Percentiles rank a stretch among this genome's conserved stretches.
Evolutionary conservation across 129 eudicot species (phyloP).

Genomic region (Rutidosis leptorrhynchoides): DNA sequence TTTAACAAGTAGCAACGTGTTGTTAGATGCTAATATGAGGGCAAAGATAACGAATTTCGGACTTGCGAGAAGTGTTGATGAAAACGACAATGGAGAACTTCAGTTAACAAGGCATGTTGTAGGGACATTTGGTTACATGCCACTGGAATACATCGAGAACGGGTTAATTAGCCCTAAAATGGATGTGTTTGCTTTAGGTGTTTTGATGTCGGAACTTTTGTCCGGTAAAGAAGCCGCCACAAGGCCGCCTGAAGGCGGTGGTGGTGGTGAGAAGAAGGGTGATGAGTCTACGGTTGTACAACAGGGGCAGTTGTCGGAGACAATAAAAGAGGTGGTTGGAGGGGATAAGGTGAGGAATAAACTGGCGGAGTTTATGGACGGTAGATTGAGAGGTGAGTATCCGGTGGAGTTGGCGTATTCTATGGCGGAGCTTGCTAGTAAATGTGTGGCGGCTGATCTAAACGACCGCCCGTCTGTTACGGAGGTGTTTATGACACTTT

Average conservation of each 20-base stretch:
- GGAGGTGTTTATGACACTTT: constrained; percentile 50
- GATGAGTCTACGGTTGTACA: constrained; percentile 20
- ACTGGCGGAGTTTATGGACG: constrained; percentile 56
- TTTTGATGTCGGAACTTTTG: constrained; percentile 65
- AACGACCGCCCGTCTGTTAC: constrained; percentile 53
- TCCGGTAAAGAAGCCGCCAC: constrained; percentile 67
- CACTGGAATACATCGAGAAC: constrained; percentile 76
- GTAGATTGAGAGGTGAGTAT: constrained; percentile 49
- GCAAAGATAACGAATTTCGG: constrained; percentile 71
- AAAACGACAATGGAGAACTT: constrained; percentile 32
- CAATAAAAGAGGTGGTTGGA: constrained; percentile 43
- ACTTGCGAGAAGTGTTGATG: constrained; percentile 54
- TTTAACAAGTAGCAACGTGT: constrained; percentile 68
- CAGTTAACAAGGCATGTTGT: constrained; percentile 73
- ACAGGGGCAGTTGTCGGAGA: constrained; percentile 32
- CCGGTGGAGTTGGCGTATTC: constrained; percentile 77
- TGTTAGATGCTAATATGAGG: constrained; percentile 53
- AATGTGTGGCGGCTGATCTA: constrained; percentile 64
- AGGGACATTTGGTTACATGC: constrained; percentile 80
- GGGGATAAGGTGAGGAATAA: constrained; percentile 71
- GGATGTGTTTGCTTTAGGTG: constrained; percentile 82
- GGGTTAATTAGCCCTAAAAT: constrained; percentile 76
- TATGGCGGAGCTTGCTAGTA: constrained; percentile 58
- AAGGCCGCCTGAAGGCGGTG: neutral
- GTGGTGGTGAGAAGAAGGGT: constrained; percentile 12